phyloP scores from a whole-genome alignment of 164 flowering plant genomes.

The Macadamia integrifolia region DNA sequence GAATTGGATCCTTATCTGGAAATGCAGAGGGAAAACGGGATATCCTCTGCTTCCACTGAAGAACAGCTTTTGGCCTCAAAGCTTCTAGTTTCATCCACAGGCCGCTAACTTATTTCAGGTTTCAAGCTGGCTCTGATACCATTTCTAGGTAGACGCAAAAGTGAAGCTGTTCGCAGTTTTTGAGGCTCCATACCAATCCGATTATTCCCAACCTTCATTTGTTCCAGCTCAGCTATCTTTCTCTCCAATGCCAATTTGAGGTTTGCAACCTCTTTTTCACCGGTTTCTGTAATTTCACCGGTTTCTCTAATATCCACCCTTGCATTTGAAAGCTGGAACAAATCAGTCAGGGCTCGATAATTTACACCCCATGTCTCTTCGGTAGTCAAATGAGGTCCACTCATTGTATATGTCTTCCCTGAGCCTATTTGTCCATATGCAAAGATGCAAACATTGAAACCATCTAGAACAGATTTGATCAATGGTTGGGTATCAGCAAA shows the following conservation, averaged over 20 bases:
- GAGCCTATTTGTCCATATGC: slow-evolving; percentile 99
- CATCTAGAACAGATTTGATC: slow-evolving; percentile 81
- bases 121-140: slow-evolving; percentile 29
- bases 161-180: slow-evolving; percentile 50
- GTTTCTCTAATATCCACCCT: slow-evolving; percentile 39
- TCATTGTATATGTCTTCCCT: slow-evolving; percentile 95
- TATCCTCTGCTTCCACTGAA: slow-evolving; percentile 72
- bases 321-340: slow-evolving; percentile 54
- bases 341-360: slow-evolving; percentile 67
- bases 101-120: slow-evolving; percentile 37
- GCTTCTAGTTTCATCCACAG: slow-evolving; percentile 36
- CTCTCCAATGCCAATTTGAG: slow-evolving; percentile 55
- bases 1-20: slow-evolving; percentile 45
- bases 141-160: slow-evolving; percentile 40
- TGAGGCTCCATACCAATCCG: slow-evolving; percentile 30
- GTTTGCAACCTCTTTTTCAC: slow-evolving; percentile 57
- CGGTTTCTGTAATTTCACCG: slow-evolving; percentile 59
- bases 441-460: slow-evolving; percentile 88
- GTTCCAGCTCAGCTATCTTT: slow-evolving; percentile 69
- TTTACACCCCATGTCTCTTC: slow-evolving; percentile 87
- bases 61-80: slow-evolving; percentile 69
- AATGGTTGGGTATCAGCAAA: slow-evolving; percentile 77
- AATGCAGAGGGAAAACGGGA: slow-evolving; percentile 44
- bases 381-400: slow-evolving; percentile 67
- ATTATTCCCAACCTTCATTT: slow-evolving; percentile 31